Percentiles rank a stretch among this genome's conserved stretches.
Conservation (phyloP, 768 basidiomycete species). For the Chalciporus sphaerocephalus region DNA sequence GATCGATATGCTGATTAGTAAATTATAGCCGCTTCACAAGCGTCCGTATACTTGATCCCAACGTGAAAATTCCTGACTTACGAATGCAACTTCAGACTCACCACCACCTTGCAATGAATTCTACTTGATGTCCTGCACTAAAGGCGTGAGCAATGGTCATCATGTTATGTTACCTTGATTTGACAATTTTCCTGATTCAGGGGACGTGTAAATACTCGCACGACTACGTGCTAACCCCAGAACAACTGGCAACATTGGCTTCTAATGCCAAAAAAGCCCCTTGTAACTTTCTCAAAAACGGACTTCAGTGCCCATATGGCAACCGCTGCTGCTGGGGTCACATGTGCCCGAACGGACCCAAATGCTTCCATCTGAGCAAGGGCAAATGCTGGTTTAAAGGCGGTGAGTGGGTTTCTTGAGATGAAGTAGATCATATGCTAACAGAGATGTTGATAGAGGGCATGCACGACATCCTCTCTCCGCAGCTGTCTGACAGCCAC, state of each 20-base stretch:
- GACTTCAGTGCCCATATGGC: conserved; percentile 70
- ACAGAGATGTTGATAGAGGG: conserved; percentile 29
- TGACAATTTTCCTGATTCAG: conserved; percentile 32
- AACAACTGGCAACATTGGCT: conserved; percentile 67
- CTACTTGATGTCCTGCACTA: conserved; percentile 79
- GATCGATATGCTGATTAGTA: conserved; percentile 6
- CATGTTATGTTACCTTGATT: neutral
- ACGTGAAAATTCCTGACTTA: conserved; percentile 1
- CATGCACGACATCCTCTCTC: conserved; percentile 34
- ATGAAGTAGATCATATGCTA: conserved; percentile 1
- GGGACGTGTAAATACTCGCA: conserved; percentile 80
- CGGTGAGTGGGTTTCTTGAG: conserved; percentile 31
- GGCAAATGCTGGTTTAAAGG: conserved; percentile 91
- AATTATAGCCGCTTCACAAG: conserved; percentile 65
- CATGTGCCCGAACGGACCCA: conserved; percentile 72
- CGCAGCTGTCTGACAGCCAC: conserved; percentile 12
- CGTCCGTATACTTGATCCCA: conserved; percentile 43
- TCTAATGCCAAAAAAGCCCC: conserved; percentile 81
- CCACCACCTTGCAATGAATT: conserved; percentile 85
- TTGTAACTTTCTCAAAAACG: conserved; percentile 80
- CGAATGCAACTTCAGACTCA: conserved; percentile 47
- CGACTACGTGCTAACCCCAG: conserved; percentile 66
- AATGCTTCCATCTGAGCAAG: conserved; percentile 63
- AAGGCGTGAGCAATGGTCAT: conserved; percentile 47
- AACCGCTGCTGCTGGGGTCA: conserved; percentile 81